A percentile compares a stretch with the other conserved stretches of the same genome.
These are phyloP conservation scores for Litchi chinensis DNA, from an alignment of 345 rosid genomes.

Conservation along the genomic window DNA sequence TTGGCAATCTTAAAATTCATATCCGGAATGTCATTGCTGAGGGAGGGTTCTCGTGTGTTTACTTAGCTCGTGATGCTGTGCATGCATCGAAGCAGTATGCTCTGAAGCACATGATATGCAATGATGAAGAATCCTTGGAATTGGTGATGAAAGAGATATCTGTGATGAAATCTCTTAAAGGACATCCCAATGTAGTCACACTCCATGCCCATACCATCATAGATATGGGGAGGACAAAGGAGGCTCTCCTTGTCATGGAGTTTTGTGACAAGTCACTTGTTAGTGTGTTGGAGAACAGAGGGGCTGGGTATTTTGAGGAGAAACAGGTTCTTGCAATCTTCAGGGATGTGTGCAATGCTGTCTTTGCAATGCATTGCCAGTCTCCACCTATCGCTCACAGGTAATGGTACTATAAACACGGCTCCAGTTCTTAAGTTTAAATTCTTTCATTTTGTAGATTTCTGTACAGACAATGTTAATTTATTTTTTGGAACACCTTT, in stretches of 20 bases:
- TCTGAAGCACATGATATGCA: conserved; percentile 90
- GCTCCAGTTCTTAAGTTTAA: neutral
- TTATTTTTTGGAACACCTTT: neutral
- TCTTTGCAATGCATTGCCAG: conserved; percentile 93
- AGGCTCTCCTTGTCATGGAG: conserved; percentile 93
- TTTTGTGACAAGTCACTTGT: conserved; percentile 89
- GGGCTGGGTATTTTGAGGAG: conserved; percentile 84
- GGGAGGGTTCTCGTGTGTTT: conserved; percentile 96
- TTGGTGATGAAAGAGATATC: conserved; percentile 78
- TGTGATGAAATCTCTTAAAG: conserved; percentile 78
- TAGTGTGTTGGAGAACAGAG: conserved; percentile 77
- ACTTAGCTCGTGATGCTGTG: conserved; percentile 73
- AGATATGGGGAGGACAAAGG: conserved; percentile 92
- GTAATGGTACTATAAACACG: conserved; percentile 34
- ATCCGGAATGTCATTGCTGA: conserved; percentile 79
- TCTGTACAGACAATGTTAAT: neutral
- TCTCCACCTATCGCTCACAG: conserved; percentile 94
- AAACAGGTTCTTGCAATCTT: conserved; percentile 73
- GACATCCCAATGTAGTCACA: conserved; percentile 87
- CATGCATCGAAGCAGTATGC: conserved; percentile 84
- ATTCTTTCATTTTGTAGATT: neutral
- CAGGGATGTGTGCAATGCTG: conserved; percentile 93
- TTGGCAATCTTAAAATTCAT: conserved; percentile 79
- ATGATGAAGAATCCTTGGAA: conserved; percentile 80
- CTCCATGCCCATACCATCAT: conserved; percentile 67